These are phyloP conservation scores for Phytophthora pinifolia DNA, from an alignment of 352 stramenopile genomes.

Conservation along the genomic window DNA sequence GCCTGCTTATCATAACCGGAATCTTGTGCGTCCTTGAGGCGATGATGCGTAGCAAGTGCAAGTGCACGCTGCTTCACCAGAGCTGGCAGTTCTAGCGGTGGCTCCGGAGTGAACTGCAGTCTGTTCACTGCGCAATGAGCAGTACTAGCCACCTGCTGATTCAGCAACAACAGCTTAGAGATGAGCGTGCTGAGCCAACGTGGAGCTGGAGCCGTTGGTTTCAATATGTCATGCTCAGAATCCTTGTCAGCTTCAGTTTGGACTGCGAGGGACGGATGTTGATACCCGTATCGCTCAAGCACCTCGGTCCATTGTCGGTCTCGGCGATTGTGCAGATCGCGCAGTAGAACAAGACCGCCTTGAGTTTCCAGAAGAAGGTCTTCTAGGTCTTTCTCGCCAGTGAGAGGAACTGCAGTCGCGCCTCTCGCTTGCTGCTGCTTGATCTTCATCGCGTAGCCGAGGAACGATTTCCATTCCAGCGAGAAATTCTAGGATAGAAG, in stretches of 20 bases:
- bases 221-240: not conserved
- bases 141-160: slow-evolving; percentile 15
- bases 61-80: slow-evolving; percentile 23
- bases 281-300: slow-evolving; percentile 29
- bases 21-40: slow-evolving; percentile 17
- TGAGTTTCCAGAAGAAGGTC: slow-evolving; percentile 53
- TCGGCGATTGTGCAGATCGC: slow-evolving; percentile 34
- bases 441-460: slow-evolving; percentile 50
- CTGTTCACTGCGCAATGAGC: slow-evolving; percentile 15
- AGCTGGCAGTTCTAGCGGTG: slow-evolving; percentile 1
- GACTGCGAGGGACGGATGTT: slow-evolving; percentile 9
- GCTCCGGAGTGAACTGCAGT: slow-evolving; percentile 2
- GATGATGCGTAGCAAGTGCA: slow-evolving; percentile 28
- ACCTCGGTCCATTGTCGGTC: slow-evolving; percentile 43
- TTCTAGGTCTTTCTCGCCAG: slow-evolving; percentile 33
- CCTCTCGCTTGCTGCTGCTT: slow-evolving; percentile 23
- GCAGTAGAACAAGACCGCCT: slow-evolving; percentile 52
- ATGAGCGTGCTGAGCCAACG: slow-evolving; percentile 17
- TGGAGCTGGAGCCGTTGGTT: slow-evolving; percentile 1
- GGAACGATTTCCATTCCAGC: slow-evolving; percentile 58
- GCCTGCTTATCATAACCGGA: not conserved
- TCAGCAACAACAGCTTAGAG: slow-evolving; percentile 17
- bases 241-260: not conserved
- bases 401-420: not conserved
- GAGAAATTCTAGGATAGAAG: slow-evolving; percentile 45